Base-by-base conservation (phyloP, 2,329 filamentous ascomycete genomes). In the Diaporthe citri region DNA sequence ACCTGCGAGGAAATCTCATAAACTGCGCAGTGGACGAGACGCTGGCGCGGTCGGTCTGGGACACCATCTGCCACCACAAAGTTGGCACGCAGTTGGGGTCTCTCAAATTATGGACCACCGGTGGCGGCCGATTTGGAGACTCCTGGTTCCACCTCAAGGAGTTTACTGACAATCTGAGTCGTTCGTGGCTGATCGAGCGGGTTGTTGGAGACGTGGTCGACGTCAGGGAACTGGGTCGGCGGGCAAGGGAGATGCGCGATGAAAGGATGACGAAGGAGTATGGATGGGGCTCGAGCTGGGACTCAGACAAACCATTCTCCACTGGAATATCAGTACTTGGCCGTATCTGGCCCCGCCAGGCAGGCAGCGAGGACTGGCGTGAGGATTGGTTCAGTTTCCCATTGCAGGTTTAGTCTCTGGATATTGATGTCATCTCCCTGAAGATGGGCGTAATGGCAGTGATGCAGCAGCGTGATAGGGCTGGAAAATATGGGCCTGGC, bases 1-100 rank as follows among this genome's bases (percentile, higher is more conserved):
- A 72, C 7, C 8, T 72, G n/a, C 17, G 39, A n/a, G 60, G 69
- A 28, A 43, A 12, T 13, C 55, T 59, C 31, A 52, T 72, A 20
- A 75, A 72, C 31, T 67, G 59, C n/a, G 73, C 69, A 4, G 67
- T 72, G 6, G 60, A 75, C 20, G 73, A 75, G 41, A 31, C n/a
- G 3, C 36, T 75, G 20, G 73, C 73, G 8, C 57, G 69, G 51
- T 67, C 73, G 1, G 72, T 72, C 34, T 72, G 73, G 73, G 31
- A 55, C 1, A 60, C 43, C 8, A 75, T 72, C 4, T 67, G 43
- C 34, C 69, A 28, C 34, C 15, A 39, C 8, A 72, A 75, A 22
- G 12, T 55, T 1, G 69, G 69, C 12, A n/a, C 2, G 12, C 60
- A 13, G 17, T n/a, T 75, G 43, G 15, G 56, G n/a, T 67, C 69